Conservation (phyloP, 495 filamentous ascomycete species). For the Hyaloscypha hepaticicola region DNA sequence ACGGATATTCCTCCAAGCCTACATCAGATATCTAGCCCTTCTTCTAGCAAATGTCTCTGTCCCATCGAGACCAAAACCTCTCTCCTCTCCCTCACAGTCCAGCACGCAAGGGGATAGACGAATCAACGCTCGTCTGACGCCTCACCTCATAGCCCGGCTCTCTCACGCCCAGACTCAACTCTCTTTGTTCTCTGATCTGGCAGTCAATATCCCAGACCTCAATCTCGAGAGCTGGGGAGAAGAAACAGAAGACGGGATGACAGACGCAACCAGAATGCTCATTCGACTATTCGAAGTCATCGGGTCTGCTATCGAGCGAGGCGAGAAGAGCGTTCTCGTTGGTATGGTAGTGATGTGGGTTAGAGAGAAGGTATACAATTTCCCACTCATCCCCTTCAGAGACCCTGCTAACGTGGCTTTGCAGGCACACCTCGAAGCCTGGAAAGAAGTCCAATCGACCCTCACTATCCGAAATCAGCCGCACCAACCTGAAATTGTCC, state of each 20-base stretch:
- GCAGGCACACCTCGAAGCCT: conserved; percentile 7
- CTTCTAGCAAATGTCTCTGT: not conserved
- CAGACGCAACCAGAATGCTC: not conserved
- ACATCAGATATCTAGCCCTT: not conserved
- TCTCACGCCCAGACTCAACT: not conserved
- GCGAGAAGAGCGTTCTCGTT: conserved; percentile 4
- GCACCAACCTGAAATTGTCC: not conserved
- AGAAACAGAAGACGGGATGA: conserved; percentile 1
- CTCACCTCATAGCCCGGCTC: not conserved
- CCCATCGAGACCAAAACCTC: not conserved
- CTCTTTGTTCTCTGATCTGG: not conserved
- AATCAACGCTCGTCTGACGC: not conserved
- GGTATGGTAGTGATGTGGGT: conserved; percentile 5
- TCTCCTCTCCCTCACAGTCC: not conserved
- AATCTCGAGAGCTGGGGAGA: conserved; percentile 3
- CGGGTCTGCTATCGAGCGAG: not conserved
- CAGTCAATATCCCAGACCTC: conserved; percentile 1
- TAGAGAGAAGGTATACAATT: not conserved
- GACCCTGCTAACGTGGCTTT: not conserved
- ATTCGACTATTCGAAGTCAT: not conserved
- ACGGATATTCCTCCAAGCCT: not conserved
- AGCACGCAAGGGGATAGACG: not conserved
- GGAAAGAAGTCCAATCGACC: not conserved
- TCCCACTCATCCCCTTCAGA: not conserved
- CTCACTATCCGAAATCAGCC: not conserved